Base-by-base conservation (phyloP, 169 alveolate genomes). In the Babesia bigemina region DNA sequence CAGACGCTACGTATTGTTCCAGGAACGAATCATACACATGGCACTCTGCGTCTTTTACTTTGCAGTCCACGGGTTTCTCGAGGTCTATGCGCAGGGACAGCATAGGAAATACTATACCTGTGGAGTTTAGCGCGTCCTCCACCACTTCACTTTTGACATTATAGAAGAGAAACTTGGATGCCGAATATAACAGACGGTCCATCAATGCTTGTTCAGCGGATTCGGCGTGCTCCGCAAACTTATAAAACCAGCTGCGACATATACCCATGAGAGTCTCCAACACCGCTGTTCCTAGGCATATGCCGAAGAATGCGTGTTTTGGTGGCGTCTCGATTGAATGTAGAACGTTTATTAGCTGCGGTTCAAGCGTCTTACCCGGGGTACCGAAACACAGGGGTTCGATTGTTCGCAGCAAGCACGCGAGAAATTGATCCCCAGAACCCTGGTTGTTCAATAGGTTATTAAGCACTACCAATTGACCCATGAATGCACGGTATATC, bases 381-480 rank as follows among this genome's bases (percentile, higher is more conserved):
- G 71, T 14, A 22, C 81, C 76, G 28, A 78, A 78, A 58, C 74
- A 55, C 42, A 74, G 53, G 4, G 87, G 87, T 57, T 78, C 87
- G 19, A 78, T 24, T 10, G 81, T 59, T 28, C 75, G 49, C n/a
- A 78, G 29, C 33, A 66, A 55, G 29, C 79, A 70, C 36, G 74
- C 75, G n/a, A 67, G 48, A 33, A 78, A 78, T 26, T 70, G 73
- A 14, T n/a, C 56, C 33, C 65, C 79, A 50, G 76, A 57, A n/a
- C 87, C 60, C 55, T 66, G 73, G 67, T 62, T 60, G 72, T 71
- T 71, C 50, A 65, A 21, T 22, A 78, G 66, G 39, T 72, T 67
- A 69, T 78, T 78, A 7, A 78, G 81, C 26, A 78, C 70, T 10
- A 71, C 61, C 44, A 78, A 59, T 36, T 78, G 87, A 13, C 75